Conservation (phyloP, 345 rosid species). For the Linum lewisii region DNA sequence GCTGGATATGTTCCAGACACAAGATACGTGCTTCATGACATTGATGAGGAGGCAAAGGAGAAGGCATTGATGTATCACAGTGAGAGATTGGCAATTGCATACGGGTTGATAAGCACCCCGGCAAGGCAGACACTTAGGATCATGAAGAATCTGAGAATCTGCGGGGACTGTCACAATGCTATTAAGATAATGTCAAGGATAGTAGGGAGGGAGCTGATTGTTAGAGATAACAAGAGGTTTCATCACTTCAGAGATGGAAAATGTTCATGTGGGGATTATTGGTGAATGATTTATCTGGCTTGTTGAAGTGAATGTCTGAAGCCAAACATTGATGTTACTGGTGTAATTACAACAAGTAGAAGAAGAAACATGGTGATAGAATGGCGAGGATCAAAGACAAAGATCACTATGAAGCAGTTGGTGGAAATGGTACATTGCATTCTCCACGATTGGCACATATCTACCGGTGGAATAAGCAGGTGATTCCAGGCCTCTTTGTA, state of each 20-base stretch:
- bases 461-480: slow-evolving; percentile 59
- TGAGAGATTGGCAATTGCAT: slow-evolving; percentile 53
- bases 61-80: slow-evolving; percentile 53
- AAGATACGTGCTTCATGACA: slow-evolving; percentile 55
- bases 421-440: slow-evolving; percentile 72
- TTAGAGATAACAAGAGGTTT: slow-evolving; percentile 55
- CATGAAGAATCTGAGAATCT: slow-evolving; percentile 57
- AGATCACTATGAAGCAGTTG: slow-evolving; percentile 41
- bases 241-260: slow-evolving; percentile 53
- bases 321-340: background rate
- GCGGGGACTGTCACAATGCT: slow-evolving; percentile 59
- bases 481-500: slow-evolving; percentile 69
- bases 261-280: slow-evolving; percentile 55
- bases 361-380: background rate
- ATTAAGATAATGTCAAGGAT: slow-evolving; percentile 54
- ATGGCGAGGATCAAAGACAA: slow-evolving; percentile 1
- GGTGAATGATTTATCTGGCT: slow-evolving; percentile 18
- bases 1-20: slow-evolving; percentile 55
- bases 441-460: slow-evolving; percentile 63
- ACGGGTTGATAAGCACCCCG: slow-evolving; percentile 55
- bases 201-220: slow-evolving; percentile 56
- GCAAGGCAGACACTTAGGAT: slow-evolving; percentile 49
- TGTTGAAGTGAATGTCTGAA: background rate
- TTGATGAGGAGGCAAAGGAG: slow-evolving; percentile 53
- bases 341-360: background rate